Base-by-base conservation (phyloP, 768 basidiomycete genomes). In the Cubamyces sp. region DNA sequence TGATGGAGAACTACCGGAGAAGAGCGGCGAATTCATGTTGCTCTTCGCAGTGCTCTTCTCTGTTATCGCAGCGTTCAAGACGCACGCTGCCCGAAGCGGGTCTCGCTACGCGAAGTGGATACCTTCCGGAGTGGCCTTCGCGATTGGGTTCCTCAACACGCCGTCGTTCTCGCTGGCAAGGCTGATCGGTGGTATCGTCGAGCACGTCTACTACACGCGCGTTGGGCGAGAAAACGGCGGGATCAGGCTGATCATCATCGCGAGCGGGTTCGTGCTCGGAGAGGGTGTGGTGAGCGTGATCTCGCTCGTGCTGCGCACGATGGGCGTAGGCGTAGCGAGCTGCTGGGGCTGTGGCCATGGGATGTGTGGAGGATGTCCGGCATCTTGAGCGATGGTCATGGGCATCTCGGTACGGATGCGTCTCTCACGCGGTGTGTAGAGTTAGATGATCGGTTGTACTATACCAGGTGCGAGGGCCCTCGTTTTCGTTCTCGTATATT, bases 191-290 rank as follows among this genome's bases (percentile, higher is more conserved):
- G 96, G 96, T 3, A 72, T 91, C 64, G 74, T 92, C 65, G 94
- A 96, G 68, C 85, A 88, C 68, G 71, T 84, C 26, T 93, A 85
- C 63, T 66, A 68, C 41, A 82, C 76, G 25, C 76, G 79, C 40
- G 75, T 78, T 25, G 84, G 79, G 63, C 67, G 71, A 16, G 81
- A 84, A 61, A 75, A 76, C 26, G 78, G 79, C 58, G 88, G 89
- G 61, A 92, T 94, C 60, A 78, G 84, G 34, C 76, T 96, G 39
- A 89, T 98, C 68, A 85, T 98, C 25, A 80, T 96, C 42, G 96
- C 96, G 7, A 94, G 91, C 73, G 96, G 96, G 3, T 97, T 98
- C 73, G 96, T 98, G 25, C 79, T 98, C 18, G 96, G 96, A 19
- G 96, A 98, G 73, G 96, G 96, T 1, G 87, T 97, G 37, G 79